These are phyloP conservation scores for Golubevia sp. DNA, from an alignment of 1,284 basidiomycete species.

Conservation along the genomic window DNA sequence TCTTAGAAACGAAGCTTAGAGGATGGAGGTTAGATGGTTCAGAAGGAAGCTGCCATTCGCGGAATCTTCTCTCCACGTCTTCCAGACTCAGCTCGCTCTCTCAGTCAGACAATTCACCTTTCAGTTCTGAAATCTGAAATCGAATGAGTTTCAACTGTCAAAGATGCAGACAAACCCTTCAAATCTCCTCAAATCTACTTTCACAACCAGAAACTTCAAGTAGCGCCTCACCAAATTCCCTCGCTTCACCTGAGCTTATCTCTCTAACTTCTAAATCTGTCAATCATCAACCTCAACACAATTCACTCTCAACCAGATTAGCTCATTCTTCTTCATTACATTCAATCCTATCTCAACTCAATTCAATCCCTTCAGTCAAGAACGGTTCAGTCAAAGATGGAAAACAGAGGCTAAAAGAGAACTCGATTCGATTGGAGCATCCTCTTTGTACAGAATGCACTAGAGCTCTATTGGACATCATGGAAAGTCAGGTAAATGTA, in stretches of 20 bases:
- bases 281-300: constrained; percentile 1
- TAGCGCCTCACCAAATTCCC: constrained; percentile 31
- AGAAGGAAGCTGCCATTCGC: too few relatives aligned
- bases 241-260: constrained; percentile 16
- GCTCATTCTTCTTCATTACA: neutral
- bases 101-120: too few relatives aligned
- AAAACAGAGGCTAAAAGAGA: neutral
- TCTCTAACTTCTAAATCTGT: neutral
- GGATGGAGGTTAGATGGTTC: too few relatives aligned
- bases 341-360: constrained; percentile 4
- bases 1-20: too few relatives aligned
- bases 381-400: neutral
- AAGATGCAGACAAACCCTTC: constrained; percentile 35
- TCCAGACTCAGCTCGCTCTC: too few relatives aligned
- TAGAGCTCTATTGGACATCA: constrained; percentile 31
- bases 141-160: constrained; percentile 44
- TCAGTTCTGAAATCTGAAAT: neutral
- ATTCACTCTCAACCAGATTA: constrained; percentile 2
- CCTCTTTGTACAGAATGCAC: constrained; percentile 50
- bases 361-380: neutral
- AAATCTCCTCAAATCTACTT: constrained; percentile 22
- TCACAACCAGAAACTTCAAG: constrained; percentile 31
- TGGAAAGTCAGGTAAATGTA: constrained; percentile 30
- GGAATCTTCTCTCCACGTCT: too few relatives aligned
- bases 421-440: constrained; percentile 25